A percentile compares a stretch with the other conserved stretches of the same genome.
These are phyloP conservation scores for Cercospora sp. DNA, from an alignment of 2,329 filamentous ascomycete genomes.

Conservation along the genomic window DNA sequence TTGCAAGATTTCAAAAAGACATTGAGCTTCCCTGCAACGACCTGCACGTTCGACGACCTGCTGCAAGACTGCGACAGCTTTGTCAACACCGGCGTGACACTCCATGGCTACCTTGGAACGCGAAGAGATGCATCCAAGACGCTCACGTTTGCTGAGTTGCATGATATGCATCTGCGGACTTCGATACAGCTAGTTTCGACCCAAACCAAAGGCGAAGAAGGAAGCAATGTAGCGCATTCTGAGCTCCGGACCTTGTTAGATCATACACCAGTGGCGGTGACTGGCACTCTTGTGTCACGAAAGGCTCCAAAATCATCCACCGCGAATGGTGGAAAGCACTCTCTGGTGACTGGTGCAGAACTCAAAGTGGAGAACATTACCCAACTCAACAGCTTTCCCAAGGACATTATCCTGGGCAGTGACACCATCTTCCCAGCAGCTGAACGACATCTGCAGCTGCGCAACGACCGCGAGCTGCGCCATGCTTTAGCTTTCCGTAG, in stretches of 20 bases:
- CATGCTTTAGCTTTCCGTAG: slow-evolving; percentile 71
- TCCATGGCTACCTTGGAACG: slow-evolving; percentile 72
- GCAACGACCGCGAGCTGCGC: slow-evolving; percentile 68
- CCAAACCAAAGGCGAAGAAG: slow-evolving; percentile 30
- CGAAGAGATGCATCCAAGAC: slow-evolving; percentile 67
- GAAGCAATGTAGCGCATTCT: slow-evolving; percentile 31
- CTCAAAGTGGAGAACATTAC: slow-evolving; percentile 63
- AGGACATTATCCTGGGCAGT: slow-evolving; percentile 72
- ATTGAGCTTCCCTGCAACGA: slow-evolving; percentile 49
- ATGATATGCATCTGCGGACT: slow-evolving; percentile 45
- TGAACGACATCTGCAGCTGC: slow-evolving; percentile 79
- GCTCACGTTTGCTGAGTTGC: slow-evolving; percentile 68
- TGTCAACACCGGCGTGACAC: slow-evolving; percentile 48
- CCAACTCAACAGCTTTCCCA: slow-evolving; percentile 71
- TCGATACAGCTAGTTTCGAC: slow-evolving; percentile 40
- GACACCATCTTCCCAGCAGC: slow-evolving; percentile 73
- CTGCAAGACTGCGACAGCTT: slow-evolving; percentile 28
- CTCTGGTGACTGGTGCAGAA: slow-evolving; percentile 23
- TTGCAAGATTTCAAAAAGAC: slow-evolving; percentile 36
- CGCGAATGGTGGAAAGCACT: not conserved
- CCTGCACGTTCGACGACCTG: slow-evolving; percentile 40
- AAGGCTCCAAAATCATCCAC: slow-evolving; percentile 37
- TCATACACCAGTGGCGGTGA: slow-evolving; percentile 57
- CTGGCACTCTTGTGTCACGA: slow-evolving; percentile 51
- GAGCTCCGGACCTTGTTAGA: slow-evolving; percentile 30